phyloP scores from a whole-genome alignment of 2,329 filamentous ascomycete species.

The Aspergillus sergii region DNA sequence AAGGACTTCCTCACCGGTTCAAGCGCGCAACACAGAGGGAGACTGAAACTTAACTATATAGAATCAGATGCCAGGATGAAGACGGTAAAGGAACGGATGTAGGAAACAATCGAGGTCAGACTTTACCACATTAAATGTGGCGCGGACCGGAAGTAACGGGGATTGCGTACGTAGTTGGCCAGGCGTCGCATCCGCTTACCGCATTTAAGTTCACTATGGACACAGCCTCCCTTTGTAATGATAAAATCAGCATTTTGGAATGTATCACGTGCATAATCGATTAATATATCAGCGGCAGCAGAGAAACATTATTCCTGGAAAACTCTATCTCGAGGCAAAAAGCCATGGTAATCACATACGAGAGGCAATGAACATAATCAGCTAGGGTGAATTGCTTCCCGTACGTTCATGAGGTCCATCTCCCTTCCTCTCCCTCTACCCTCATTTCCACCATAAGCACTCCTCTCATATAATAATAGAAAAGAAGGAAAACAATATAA shows the following conservation, averaged over 20 bases:
- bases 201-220: not conserved
- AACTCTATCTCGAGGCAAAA: not conserved
- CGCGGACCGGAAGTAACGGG: slow-evolving; percentile 9
- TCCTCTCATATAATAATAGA: not conserved
- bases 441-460: not conserved
- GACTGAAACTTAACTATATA: not conserved
- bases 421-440: not conserved
- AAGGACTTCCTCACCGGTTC: not conserved
- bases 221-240: not conserved
- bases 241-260: not conserved
- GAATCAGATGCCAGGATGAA: not conserved
- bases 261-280: not conserved
- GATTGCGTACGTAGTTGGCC: slow-evolving; percentile 17
- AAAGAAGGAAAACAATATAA: not conserved
- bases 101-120: not conserved
- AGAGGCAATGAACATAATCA: not conserved
- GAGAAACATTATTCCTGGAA: not conserved
- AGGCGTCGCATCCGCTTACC: slow-evolving; percentile 11
- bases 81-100: not conserved
- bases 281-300: not conserved
- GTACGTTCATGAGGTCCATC: not conserved
- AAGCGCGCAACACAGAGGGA: not conserved
- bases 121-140: slow-evolving; percentile 4
- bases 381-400: not conserved
- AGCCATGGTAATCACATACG: not conserved